Conservation (phyloP, 208 protist species). For the Wallacemonas sp. region DNA sequence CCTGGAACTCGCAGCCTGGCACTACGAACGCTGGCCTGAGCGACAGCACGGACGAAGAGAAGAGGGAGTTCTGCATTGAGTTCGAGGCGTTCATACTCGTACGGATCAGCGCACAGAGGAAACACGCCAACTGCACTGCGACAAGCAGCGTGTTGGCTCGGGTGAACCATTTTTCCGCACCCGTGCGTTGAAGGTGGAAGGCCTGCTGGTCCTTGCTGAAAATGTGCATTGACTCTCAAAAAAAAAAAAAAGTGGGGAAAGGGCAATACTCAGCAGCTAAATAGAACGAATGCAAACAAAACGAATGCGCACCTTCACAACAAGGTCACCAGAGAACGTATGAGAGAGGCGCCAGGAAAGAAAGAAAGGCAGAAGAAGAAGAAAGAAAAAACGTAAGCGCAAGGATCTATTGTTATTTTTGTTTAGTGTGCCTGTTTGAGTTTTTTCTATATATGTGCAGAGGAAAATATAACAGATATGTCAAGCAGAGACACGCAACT, state of each 20-base stretch:
- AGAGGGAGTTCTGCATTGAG: slow-evolving; percentile 72
- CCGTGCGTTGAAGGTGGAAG: slow-evolving; percentile 67
- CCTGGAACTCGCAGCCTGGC: slow-evolving; percentile 32
- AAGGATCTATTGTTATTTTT: no score
- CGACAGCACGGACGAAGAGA: slow-evolving; percentile 34
- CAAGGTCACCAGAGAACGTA: no score
- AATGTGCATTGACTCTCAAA: slow-evolving; percentile 63
- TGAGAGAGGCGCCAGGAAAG: no score
- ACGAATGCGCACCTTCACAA: no score
- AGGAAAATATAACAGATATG: no score
- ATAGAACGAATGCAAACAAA: no score
- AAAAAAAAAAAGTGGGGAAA: slow-evolving; percentile 15
- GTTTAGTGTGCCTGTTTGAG: no score
- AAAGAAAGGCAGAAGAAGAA: slow-evolving; percentile 4
- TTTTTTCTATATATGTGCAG: no score
- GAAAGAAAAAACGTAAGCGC: slow-evolving; percentile 9
- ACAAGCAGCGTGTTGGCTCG: slow-evolving; percentile 58
- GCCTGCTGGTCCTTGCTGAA: slow-evolving; percentile 83
- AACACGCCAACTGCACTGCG: slow-evolving; percentile 67
- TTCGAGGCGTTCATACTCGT: slow-evolving; percentile 31
- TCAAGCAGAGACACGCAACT: no score
- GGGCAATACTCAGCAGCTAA: no score
- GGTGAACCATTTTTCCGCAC: slow-evolving; percentile 64
- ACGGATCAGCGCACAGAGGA: slow-evolving; percentile 57
- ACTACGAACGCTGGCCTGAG: slow-evolving; percentile 35